These are phyloP conservation scores for Rhinocladiella mackenziei DNA, from an alignment of 2,329 filamentous ascomycete genomes.

Conservation along the genomic window DNA sequence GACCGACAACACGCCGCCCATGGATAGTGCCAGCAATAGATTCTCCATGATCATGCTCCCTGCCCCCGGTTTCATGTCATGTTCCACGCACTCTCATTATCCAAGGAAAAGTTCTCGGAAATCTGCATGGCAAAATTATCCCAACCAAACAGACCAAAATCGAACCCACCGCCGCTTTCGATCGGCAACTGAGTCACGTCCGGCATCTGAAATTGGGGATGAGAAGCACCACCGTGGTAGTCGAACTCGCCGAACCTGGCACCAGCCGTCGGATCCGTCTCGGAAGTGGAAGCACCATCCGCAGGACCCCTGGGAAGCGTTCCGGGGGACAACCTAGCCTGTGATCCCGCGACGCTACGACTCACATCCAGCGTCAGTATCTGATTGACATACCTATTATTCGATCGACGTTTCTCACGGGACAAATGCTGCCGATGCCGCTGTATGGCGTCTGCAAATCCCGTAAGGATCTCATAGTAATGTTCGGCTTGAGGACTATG, in stretches of 20 bases:
- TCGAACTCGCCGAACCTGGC: constrained; percentile 1
- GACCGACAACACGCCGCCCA: no score
- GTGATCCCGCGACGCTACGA: constrained; percentile 5
- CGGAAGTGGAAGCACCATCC: not conserved
- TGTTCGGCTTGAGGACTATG: constrained; percentile 56
- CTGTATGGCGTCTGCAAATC: constrained; percentile 45
- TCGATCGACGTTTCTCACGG: constrained; percentile 31
- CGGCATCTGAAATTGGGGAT: constrained; percentile 3
- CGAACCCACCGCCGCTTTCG: constrained; percentile 18
- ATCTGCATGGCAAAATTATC: constrained; percentile 25
- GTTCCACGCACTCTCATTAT: constrained; percentile 5
- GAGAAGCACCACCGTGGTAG: no score
- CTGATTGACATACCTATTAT: constrained; percentile 35
- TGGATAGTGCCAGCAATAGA: no score
- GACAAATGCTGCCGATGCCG: constrained; percentile 40
- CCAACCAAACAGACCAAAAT: constrained; percentile 23
- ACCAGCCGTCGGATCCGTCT: not conserved
- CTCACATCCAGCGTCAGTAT: constrained; percentile 34
- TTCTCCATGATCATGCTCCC: no score
- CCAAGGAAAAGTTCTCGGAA: constrained; percentile 21
- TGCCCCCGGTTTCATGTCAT: constrained; percentile 6
- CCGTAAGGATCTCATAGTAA: constrained; percentile 54
- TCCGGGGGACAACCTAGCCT: constrained; percentile 6
- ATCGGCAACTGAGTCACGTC: constrained; percentile 6
- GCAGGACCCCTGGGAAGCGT: constrained; percentile 3